phyloP scores from a whole-genome alignment of 495 filamentous ascomycete species.

The Pyrenula aspistea region DNA sequence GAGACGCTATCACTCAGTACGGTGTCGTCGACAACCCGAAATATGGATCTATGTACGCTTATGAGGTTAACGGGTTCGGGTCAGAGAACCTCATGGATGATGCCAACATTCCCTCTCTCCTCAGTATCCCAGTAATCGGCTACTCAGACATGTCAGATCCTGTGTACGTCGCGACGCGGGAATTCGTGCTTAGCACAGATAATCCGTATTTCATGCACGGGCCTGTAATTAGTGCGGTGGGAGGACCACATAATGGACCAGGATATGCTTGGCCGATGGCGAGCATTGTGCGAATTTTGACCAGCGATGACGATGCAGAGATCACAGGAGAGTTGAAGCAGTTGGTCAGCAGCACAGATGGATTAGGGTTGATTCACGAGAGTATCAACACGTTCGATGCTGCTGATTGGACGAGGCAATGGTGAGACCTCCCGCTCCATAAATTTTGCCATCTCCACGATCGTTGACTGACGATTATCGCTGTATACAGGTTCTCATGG shows the following conservation, averaged over 20 bases:
- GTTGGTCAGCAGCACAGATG: conserved; percentile 38
- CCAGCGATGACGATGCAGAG: conserved; percentile 39
- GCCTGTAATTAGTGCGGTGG: conserved; percentile 37
- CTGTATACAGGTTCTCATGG: conserved; percentile 38
- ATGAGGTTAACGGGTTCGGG: conserved; percentile 49
- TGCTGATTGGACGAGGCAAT: conserved; percentile 45
- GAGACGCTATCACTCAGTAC: conserved; percentile 35
- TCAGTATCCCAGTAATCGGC: conserved; percentile 39
- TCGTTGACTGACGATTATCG: conserved; percentile 16
- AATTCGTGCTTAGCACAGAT: conserved; percentile 29
- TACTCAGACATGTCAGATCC: conserved; percentile 28
- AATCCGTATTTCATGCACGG: conserved; percentile 50
- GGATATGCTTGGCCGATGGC: conserved; percentile 50
- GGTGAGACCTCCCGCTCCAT: conserved; percentile 21
- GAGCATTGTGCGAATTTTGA: conserved; percentile 42
- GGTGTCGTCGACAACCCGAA: conserved; percentile 32
- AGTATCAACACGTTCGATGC: conserved; percentile 41
- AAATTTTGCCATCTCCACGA: neutral
- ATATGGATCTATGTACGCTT: conserved; percentile 42
- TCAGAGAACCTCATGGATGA: conserved; percentile 45
- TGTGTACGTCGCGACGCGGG: conserved; percentile 38
- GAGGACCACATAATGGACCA: conserved; percentile 44
- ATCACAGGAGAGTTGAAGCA: conserved; percentile 30
- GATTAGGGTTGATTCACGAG: conserved; percentile 50
- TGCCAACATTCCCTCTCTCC: conserved; percentile 46